These are phyloP conservation scores for Monosporozyma aerobia DNA, from an alignment of 805 yeast genomes.

Conservation along the genomic window DNA sequence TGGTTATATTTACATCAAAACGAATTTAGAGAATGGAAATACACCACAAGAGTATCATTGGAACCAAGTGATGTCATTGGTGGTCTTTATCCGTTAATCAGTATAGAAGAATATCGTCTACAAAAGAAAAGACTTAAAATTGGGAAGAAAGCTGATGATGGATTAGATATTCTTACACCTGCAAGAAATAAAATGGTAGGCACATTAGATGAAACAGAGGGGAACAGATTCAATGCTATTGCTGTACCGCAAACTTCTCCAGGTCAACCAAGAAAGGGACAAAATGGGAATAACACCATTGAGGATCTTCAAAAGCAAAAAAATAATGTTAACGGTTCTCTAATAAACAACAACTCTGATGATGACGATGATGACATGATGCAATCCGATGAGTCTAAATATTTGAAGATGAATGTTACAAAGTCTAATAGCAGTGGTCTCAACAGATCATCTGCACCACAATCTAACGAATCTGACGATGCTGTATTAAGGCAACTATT, in stretches of 20 bases:
- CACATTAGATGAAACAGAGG: constrained; percentile 23
- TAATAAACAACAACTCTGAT: constrained; percentile 10
- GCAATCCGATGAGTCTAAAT: constrained; percentile 16
- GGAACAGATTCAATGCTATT: constrained; percentile 19
- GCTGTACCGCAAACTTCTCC: constrained; percentile 84
- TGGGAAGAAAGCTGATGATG: constrained; percentile 26
- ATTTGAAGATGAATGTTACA: constrained; percentile 16
- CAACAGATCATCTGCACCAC: constrained; percentile 2
- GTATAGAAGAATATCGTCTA: constrained; percentile 51
- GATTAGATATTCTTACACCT: constrained; percentile 21
- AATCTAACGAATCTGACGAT: constrained; percentile 11
- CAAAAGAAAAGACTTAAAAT: constrained; percentile 34
- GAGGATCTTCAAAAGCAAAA: constrained; percentile 23
- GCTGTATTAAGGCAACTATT: constrained; percentile 22
- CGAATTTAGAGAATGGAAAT: constrained; percentile 93
- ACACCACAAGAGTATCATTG: constrained; percentile 73
- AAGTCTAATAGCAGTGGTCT: constrained; percentile 9
- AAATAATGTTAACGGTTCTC: constrained; percentile 3
- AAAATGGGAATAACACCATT: constrained; percentile 27
- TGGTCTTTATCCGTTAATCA: constrained; percentile 53
- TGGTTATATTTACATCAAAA: constrained; percentile 95
- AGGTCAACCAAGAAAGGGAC: constrained; percentile 84
- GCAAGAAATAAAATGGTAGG: constrained; percentile 21
- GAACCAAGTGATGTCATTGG: constrained; percentile 58
- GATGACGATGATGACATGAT: constrained; percentile 10